A percentile compares a stretch with the other conserved stretches of the same genome.
Evolutionary conservation across 129 eudicot genomes (phyloP).

Genomic region (Gnaphalium uliginosum): DNA sequence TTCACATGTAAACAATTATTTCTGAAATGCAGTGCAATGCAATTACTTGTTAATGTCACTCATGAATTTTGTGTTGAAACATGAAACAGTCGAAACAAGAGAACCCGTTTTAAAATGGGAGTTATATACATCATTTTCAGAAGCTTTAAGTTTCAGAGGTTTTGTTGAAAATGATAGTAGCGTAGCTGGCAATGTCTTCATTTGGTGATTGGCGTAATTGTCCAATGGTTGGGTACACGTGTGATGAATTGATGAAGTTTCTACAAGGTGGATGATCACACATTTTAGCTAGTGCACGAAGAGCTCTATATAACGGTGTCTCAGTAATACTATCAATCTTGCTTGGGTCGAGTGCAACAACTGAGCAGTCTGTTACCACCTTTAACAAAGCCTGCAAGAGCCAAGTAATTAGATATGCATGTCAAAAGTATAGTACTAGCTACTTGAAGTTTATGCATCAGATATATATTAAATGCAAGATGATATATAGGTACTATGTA

Average conservation of each 20-base stretch:
- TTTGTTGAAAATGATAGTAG: slow-evolving; percentile 58
- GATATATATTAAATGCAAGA: no score
- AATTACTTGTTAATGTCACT: no score
- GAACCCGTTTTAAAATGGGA: no score
- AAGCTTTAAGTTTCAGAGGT: slow-evolving; percentile 43
- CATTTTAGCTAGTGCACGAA: slow-evolving; percentile 80
- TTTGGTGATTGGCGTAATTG: slow-evolving; percentile 79
- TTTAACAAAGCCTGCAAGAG: slow-evolving; percentile 69
- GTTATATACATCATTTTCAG: no score
- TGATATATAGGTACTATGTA: slow-evolving; percentile 13
- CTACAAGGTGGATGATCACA: slow-evolving; percentile 74
- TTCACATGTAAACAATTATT: no score
- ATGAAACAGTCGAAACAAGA: no score
- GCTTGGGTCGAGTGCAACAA: slow-evolving; percentile 62
- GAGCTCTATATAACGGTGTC: slow-evolving; percentile 72
- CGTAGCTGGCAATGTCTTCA: slow-evolving; percentile 66
- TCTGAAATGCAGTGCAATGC: no score
- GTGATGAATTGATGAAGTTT: slow-evolving; percentile 71
- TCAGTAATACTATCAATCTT: slow-evolving; percentile 68
- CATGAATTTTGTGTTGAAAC: no score
- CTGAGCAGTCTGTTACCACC: slow-evolving; percentile 71
- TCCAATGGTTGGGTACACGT: slow-evolving; percentile 58
- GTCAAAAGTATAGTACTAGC: no score
- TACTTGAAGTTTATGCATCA: neutral
- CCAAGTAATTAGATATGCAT: neutral